phyloP scores from a whole-genome alignment of 345 rosid genomes.

The Ceriops decandra region DNA sequence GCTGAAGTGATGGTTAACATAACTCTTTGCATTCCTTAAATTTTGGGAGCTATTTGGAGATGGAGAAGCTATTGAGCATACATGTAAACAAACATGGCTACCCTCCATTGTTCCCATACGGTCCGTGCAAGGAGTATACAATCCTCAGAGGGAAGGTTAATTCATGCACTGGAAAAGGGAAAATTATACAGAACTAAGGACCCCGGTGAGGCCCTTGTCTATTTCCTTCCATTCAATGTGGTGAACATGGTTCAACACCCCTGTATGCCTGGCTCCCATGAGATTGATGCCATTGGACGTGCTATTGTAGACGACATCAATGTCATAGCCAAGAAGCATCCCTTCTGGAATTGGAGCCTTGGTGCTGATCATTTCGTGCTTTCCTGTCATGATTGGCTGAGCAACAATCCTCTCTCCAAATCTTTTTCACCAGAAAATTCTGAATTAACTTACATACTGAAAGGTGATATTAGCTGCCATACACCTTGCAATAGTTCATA shows the following conservation, averaged over 20 bases:
- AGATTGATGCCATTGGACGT: conserved; percentile 41
- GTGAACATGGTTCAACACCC: conserved; percentile 59
- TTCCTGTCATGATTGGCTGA: conserved; percentile 83
- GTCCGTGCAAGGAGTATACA: conserved; percentile 41
- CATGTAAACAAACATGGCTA: conserved; percentile 40
- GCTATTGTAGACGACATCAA: conserved; percentile 47
- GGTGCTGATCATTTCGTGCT: conserved; percentile 86
- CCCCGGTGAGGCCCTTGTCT: conserved; percentile 53
- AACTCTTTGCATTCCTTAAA: neutral
- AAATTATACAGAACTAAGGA: conserved; percentile 37
- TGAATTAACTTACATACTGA: too few relatives aligned
- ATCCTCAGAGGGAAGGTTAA: conserved; percentile 35
- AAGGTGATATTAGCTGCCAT: too few relatives aligned
- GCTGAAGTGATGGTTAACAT: neutral
- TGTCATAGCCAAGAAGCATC: conserved; percentile 43
- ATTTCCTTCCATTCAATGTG: conserved; percentile 70
- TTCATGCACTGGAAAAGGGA: conserved; percentile 37
- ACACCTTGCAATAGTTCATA: too few relatives aligned
- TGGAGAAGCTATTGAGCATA: conserved; percentile 42
- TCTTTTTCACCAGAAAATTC: neutral
- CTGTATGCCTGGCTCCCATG: conserved; percentile 33
- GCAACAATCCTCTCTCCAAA: neutral
- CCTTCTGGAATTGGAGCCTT: conserved; percentile 69
- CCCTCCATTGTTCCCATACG: conserved; percentile 32
- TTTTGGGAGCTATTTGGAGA: conserved; percentile 36